Base-by-base conservation (phyloP, 371 early-diverging fungal genomes). In the Mucor plumbeus region DNA sequence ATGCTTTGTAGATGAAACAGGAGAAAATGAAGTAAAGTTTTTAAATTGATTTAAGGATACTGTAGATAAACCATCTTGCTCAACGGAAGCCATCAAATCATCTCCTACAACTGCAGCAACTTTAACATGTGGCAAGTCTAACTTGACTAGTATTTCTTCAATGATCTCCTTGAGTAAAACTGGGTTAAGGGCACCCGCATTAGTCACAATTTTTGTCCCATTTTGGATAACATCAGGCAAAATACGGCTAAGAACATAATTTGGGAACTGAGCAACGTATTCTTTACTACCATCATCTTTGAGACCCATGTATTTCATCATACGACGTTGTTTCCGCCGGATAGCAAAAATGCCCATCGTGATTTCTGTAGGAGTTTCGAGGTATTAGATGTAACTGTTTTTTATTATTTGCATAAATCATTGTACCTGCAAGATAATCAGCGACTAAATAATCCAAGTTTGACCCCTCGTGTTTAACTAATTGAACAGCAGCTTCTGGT, bases 341-440 rank as follows among this genome's bases (percentile, higher is more conserved):
- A 85, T 82, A n/a, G 88, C 86, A 44, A 91, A 77, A 26, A 90
- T 81, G 47, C 90, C 90, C 89, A 91, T 90, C 1, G 91, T 90
- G 13, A 61, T 47, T 19, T 61, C 61, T 61, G 35, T 6, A 43
- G 47, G 88, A 36, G 15, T 9, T 26, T 4, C 43, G 19, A 31
- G 11, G 17, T 1, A 11, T 40, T 56, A 19, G 19, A 15, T 19
- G 17, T 53, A 31, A 15, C 21, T 57, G 14, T 44, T 7, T 13
- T 13, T 31, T 21, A 14, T 21, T 21, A 14, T 53, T 53, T 53
- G 53, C 53, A 53, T 53, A 11, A 53, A 56, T 15, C 21, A 56
- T 58, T 26, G 48, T 79, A 84, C 85, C 88, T 41, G 87, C 87
- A 19, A 61, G 48, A 19, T 61, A 48, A 48, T 48, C 48, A 21